These are phyloP conservation scores for Quercus alba DNA, from an alignment of 306 rosid genomes.

Conservation along the genomic window DNA sequence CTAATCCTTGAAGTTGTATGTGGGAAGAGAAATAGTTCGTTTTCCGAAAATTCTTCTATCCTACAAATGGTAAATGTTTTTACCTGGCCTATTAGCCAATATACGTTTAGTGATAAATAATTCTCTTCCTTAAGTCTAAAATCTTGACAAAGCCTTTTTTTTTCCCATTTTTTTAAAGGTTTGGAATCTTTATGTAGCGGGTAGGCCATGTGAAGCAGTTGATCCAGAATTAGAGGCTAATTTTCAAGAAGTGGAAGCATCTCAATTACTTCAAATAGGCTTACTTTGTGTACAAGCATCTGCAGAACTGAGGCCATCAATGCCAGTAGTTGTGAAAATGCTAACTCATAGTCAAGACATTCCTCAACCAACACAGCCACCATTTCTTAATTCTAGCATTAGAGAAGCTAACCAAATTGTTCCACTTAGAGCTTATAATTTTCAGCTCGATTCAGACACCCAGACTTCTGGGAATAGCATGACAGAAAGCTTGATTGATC, in stretches of 20 bases:
- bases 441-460: constrained; percentile 18
- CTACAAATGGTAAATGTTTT: constrained; percentile 29
- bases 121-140: not conserved
- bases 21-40: constrained; percentile 48
- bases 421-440: not conserved
- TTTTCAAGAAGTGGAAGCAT: constrained; percentile 30
- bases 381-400: constrained; percentile 31
- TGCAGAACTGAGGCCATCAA: constrained; percentile 47
- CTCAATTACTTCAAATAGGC: constrained; percentile 45
- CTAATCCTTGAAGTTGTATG: constrained; percentile 51
- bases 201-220: constrained; percentile 30
- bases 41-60: constrained; percentile 21
- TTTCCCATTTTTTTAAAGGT: constrained; percentile 14
- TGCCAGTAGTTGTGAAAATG: constrained; percentile 50
- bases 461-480: constrained; percentile 27
- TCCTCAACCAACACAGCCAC: constrained; percentile 50
- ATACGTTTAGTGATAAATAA: not conserved
- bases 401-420: not conserved
- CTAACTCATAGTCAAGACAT: constrained; percentile 23
- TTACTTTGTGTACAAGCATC: constrained; percentile 51
- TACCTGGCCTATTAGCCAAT: not conserved
- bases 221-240: constrained; percentile 33
- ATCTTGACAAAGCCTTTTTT: not conserved
- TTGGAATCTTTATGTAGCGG: constrained; percentile 38
- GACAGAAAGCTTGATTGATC: constrained; percentile 41